Conservation (phyloP, 768 basidiomycete species). For the Lactifluus volemus region DNA sequence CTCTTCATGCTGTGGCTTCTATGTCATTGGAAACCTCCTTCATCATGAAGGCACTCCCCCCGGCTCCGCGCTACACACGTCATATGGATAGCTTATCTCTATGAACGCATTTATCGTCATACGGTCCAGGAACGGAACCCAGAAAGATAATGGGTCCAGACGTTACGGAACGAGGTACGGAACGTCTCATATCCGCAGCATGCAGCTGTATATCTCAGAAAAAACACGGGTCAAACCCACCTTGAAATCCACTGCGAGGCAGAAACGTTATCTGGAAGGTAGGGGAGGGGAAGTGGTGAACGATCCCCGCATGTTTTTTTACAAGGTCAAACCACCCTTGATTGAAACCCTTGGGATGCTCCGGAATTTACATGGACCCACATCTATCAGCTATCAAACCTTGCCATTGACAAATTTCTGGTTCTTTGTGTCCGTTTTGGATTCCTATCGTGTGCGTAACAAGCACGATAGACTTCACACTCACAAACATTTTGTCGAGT, state of each 20-base stretch:
- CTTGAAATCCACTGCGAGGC: neutral
- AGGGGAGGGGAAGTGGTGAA: neutral
- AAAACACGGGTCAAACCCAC: neutral
- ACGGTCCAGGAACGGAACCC: neutral
- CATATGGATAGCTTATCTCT: slow-evolving; percentile 6
- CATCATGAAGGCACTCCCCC: neutral
- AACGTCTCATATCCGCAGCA: neutral
- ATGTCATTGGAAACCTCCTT: neutral
- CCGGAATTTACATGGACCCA: neutral
- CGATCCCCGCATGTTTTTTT: neutral
- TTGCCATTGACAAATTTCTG: neutral
- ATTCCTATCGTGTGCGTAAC: neutral
- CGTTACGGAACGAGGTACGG: slow-evolving; percentile 1
- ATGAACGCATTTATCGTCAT: neutral
- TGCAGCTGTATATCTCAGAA: neutral
- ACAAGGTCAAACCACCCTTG: neutral
- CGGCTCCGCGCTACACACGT: neutral
- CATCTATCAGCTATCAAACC: neutral
- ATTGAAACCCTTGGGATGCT: neutral
- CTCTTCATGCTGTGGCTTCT: neutral
- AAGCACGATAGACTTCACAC: neutral
- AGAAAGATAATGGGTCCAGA: neutral
- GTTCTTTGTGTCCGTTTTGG: neutral
- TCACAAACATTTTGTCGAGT: neutral
- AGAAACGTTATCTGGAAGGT: neutral